Evolutionary conservation across 2,329 filamentous ascomycete genomes (phyloP), one percentile per base, ranked within the genome.

Genomic region (Trichoderma lentiforme): DNA sequence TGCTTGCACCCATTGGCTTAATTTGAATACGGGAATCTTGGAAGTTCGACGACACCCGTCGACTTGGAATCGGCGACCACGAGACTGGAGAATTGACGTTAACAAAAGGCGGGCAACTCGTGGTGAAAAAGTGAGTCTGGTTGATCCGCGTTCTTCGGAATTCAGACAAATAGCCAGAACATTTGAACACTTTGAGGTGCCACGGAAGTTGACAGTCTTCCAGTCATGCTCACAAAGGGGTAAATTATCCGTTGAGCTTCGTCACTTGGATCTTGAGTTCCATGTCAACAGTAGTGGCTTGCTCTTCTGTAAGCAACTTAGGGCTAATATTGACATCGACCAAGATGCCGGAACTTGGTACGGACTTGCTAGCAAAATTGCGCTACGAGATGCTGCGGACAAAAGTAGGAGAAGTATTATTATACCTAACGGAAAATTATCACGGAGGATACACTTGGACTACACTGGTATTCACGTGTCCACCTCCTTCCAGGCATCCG

Each of bases 291-390:
- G 12, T 0, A 73, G 75, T 0, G 77, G 80, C 0, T 73, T 85
- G 0, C 81, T 92, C 0, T 74, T 84, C 15, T 90, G 83, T 21
- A 78, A 66, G 0, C 83, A 91, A 73, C 81, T 91, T 0, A 77
- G 78, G 0, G 81, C 85, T 0, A 83, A 87, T 56, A 81, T 93
- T 1, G 88, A 90, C 66, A 76, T 78, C 0, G 74, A 87, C 9
- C 91, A 93, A 75, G 86, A 91, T 65, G 80, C 85, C 0, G 90
- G 90, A 0, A 89, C 88, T 0, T 84, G 87, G 75, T 86, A 92
- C 71, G 90, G 91, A 0, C 80, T 92, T 0, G 71, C 79, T 2
- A 90, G 86, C 76, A 91, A 87, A 76, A 79, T 91, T 3, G 84
- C 92, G 0, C 78, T 91, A 15, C 82, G 84, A 0, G 84, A 86